phyloP scores from a whole-genome alignment of 768 basidiomycete species.

The Collybia mongolica region DNA sequence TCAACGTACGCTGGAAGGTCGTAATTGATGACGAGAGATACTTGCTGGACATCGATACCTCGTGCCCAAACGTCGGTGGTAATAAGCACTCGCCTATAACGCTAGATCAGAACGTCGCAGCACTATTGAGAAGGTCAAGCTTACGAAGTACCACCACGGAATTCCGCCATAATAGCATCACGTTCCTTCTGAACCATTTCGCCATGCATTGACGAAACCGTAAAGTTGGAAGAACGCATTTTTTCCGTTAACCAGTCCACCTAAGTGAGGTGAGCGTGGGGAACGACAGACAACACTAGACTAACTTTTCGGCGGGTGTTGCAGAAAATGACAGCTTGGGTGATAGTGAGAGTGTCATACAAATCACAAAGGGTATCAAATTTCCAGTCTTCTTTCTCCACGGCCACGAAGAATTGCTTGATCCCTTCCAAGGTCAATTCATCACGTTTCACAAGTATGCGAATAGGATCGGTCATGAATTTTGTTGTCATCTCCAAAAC shows the following conservation, averaged over 20 bases:
- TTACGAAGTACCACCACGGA: slow-evolving; percentile 89
- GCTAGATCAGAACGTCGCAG: slow-evolving; percentile 9
- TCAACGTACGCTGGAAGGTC: slow-evolving; percentile 84
- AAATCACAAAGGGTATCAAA: slow-evolving; percentile 97
- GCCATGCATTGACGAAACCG: slow-evolving; percentile 94
- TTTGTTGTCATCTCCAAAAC: slow-evolving; percentile 99
- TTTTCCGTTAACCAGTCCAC: slow-evolving; percentile 99
- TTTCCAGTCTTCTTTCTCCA: slow-evolving; percentile 99
- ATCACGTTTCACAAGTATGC: slow-evolving; percentile 98
- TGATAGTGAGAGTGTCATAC: slow-evolving; percentile 98
- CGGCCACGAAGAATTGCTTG: slow-evolving; percentile 97
- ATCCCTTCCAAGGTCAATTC: slow-evolving; percentile 96
- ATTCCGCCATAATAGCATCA: slow-evolving; percentile 96
- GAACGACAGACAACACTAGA: slow-evolving; percentile 1
- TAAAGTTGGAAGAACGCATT: slow-evolving; percentile 98
- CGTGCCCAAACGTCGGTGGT: slow-evolving; percentile 98
- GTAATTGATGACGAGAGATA: slow-evolving; percentile 96
- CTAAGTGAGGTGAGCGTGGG: slow-evolving; percentile 32
- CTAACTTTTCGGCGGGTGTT: slow-evolving; percentile 94
- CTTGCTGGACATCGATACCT: slow-evolving; percentile 98
- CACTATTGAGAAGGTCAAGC: slow-evolving; percentile 25
- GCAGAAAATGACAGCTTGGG: slow-evolving; percentile 99
- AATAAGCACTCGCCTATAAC: slow-evolving; percentile 80
- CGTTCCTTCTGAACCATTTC: slow-evolving; percentile 96
- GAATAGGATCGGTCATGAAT: slow-evolving; percentile 99